Evolutionary conservation across 257 asterid genomes (phyloP).

Genomic region (Solanum tarapatanum): DNA sequence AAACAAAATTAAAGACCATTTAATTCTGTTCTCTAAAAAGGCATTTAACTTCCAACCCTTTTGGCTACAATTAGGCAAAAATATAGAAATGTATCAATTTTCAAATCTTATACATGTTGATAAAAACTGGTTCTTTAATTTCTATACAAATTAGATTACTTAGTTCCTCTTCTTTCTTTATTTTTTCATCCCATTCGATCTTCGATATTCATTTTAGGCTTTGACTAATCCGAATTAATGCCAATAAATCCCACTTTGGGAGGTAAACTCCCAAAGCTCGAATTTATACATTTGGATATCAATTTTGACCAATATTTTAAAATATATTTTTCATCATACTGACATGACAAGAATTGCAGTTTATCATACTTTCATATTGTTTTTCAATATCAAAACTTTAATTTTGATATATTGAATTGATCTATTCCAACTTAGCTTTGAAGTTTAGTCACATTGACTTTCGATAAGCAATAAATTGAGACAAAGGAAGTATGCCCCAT

Average conservation of each 20-base stretch:
- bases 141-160: background rate
- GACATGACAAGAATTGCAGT: background rate
- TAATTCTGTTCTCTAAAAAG: background rate
- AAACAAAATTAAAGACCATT: background rate
- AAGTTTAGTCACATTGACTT: background rate
- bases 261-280: background rate
- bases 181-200: background rate
- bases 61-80: background rate
- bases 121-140: background rate
- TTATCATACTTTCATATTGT: background rate
- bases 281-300: background rate
- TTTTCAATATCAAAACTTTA: background rate
- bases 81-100: background rate
- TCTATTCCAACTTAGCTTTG: background rate
- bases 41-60: background rate
- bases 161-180: background rate
- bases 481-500: background rate
- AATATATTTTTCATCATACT: background rate
- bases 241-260: background rate
- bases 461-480: background rate
- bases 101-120: background rate
- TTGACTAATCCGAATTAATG: background rate
- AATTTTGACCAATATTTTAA: background rate
- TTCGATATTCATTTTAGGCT: background rate
- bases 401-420: background rate